These are phyloP conservation scores for Wickerhamiella infanticola DNA, from an alignment of 1,139 yeast species.

Conservation along the genomic window DNA sequence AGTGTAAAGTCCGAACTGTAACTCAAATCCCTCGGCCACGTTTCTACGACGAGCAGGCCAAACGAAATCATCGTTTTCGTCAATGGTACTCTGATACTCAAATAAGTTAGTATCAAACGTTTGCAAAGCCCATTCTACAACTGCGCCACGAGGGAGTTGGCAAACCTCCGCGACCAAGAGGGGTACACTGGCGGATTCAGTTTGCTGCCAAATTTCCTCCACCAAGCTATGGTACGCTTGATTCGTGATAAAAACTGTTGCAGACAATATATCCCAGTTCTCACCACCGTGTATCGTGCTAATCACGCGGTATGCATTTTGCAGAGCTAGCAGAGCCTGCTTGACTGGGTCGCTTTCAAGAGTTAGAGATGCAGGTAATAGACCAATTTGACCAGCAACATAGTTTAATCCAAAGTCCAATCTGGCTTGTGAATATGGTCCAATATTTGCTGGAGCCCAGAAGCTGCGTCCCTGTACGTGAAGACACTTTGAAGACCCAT, in stretches of 20 bases:
- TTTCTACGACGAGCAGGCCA: not conserved
- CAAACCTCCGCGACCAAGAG: constrained; percentile 38
- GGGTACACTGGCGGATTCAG: constrained; percentile 6
- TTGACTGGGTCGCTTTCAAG: constrained; percentile 12
- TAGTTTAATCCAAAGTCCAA: constrained; percentile 38
- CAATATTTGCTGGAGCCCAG: constrained; percentile 98
- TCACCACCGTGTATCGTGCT: constrained; percentile 10
- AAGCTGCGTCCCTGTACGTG: constrained; percentile 86
- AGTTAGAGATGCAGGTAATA: constrained; percentile 55
- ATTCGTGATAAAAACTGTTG: constrained; percentile 33
- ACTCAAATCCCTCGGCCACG: not conserved
- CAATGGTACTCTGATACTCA: not conserved
- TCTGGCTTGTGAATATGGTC: constrained; percentile 86
- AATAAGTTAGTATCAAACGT: constrained; percentile 9
- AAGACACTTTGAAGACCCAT: constrained; percentile 34
- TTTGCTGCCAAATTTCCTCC: constrained; percentile 27
- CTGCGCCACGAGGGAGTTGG: constrained; percentile 53
- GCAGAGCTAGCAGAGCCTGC: constrained; percentile 45
- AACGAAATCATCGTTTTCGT: not conserved
- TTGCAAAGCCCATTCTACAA: constrained; percentile 46
- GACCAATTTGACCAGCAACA: constrained; percentile 87
- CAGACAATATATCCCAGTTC: constrained; percentile 30
- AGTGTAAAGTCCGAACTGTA: not conserved
- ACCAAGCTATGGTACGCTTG: constrained; percentile 22
- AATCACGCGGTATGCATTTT: constrained; percentile 45